These are phyloP conservation scores for Populus deltoides DNA, from an alignment of 345 rosid genomes.

Conservation along the genomic window DNA sequence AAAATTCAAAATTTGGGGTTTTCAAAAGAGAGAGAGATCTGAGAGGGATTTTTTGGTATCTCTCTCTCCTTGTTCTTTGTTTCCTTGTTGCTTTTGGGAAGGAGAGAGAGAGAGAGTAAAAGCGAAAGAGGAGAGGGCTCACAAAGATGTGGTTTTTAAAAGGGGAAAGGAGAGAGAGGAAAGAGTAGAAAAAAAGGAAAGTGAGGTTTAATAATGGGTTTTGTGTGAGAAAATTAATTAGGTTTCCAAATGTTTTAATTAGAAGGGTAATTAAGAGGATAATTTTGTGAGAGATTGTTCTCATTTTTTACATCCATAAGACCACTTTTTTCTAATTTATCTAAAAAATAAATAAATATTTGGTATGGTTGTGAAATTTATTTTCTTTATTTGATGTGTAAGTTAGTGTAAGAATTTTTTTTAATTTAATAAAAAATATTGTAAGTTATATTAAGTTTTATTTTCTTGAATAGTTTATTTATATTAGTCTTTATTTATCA, in stretches of 20 bases:
- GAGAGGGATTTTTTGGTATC: neutral
- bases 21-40: neutral
- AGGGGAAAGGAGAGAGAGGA: too few species aligned
- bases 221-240: neutral
- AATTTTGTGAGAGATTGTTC: neutral
- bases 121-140: neutral
- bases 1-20: neutral
- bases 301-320: neutral
- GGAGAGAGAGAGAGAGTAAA: neutral
- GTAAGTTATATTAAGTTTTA: too few species aligned
- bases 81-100: neutral
- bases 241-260: neutral
- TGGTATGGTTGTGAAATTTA: too few species aligned
- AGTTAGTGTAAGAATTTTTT: too few species aligned
- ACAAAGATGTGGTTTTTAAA: neutral
- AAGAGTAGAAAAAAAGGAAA: neutral
- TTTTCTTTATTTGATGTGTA: too few species aligned
- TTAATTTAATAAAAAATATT: too few species aligned
- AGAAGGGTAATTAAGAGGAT: neutral
- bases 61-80: neutral
- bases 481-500: too few species aligned
- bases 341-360: too few species aligned
- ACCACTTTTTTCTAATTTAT: neutral
- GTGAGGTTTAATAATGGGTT: conserved; percentile 1
- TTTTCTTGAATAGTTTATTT: too few species aligned